Evolutionary conservation across 352 stramenopile species (phyloP), one percentile per base, ranked within the genome.

Genomic region (Phytophthora pini): DNA sequence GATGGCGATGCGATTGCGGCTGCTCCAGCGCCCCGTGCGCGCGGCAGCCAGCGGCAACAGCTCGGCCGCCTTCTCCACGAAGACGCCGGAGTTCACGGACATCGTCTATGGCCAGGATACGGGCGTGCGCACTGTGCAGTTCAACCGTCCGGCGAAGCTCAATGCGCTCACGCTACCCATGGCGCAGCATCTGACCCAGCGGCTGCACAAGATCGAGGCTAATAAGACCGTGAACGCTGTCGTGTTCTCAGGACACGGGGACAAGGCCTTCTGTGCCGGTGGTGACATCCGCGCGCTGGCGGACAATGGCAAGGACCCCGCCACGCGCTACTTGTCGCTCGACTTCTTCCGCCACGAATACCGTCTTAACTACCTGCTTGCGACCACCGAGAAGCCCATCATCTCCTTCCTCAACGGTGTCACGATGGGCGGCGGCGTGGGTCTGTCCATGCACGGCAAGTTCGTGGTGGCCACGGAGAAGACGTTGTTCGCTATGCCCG

Each of bases 401-500:
- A 84, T 99, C 8, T 98, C 93, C 41, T 87, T 99, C 60, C 96
- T 98, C 75, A 97, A 99, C 79, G 98, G 98, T 50, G 91, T 99
- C 44, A 98, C 98, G 43, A 99, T 99, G 97, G 98, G 98, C 61
- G 98, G 98, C 56, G 98, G 98, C 59, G 97, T 99, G 32, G 98
- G 98, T 0, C 72, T 99, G 31, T 99, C 94, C 11, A 91, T 99
- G 67, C 94, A 99, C 80, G 97, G 97, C 58, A 95, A 95, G 64
- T 98, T 99, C 67, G 83, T 98, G 13, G 83, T 99, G 17, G 95
- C 97, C 7, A 99, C 97, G 1, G 95, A 99, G 77, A 95, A 98
- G 70, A 98, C 97, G 41, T 29, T 99, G 1, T 99, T 99, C 71
- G 94, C 97, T n/a, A 99, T 99, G 97, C 98, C 98, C 6, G 98